Conservation (phyloP, 2,329 filamentous ascomycete species). For the Emmonsia crescens region DNA sequence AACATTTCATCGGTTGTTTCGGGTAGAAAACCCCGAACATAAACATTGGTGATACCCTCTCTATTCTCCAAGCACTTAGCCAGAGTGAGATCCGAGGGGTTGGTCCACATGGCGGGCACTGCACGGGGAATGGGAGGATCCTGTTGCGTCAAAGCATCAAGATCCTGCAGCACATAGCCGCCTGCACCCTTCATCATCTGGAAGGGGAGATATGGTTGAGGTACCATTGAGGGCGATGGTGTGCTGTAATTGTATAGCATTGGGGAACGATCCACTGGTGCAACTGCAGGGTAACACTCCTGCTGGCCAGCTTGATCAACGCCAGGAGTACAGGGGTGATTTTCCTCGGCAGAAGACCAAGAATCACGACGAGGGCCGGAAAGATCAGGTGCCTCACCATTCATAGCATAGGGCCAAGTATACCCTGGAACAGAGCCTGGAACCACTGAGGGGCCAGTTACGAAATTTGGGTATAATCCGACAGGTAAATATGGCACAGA, state of each 20-base stretch:
- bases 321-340: slow-evolving; percentile 51
- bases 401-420: slow-evolving; percentile 27
- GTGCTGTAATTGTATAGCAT: slow-evolving; percentile 47
- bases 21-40: slow-evolving; percentile 90
- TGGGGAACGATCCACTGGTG: slow-evolving; percentile 48
- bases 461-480: slow-evolving; percentile 28
- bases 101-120: slow-evolving; percentile 75
- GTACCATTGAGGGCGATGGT: slow-evolving; percentile 52
- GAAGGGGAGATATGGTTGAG: slow-evolving; percentile 26
- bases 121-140: slow-evolving; percentile 78
- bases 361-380: slow-evolving; percentile 26
- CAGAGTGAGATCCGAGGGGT: slow-evolving; percentile 75
- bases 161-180: slow-evolving; percentile 37
- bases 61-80: slow-evolving; percentile 93
- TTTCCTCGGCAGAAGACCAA: slow-evolving; percentile 35
- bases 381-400: slow-evolving; percentile 27
- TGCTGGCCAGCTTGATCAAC: slow-evolving; percentile 49
- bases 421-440: slow-evolving; percentile 25
- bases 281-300: slow-evolving; percentile 50
- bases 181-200: slow-evolving; percentile 38
- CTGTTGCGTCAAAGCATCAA: slow-evolving; percentile 58
- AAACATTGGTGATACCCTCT: slow-evolving; percentile 92
- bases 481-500: slow-evolving; percentile 27
- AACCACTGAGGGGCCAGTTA: slow-evolving; percentile 23
- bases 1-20: slow-evolving; percentile 91